Base-by-base conservation (phyloP, 129 eudicot species). In the Flaveria bidentis region DNA sequence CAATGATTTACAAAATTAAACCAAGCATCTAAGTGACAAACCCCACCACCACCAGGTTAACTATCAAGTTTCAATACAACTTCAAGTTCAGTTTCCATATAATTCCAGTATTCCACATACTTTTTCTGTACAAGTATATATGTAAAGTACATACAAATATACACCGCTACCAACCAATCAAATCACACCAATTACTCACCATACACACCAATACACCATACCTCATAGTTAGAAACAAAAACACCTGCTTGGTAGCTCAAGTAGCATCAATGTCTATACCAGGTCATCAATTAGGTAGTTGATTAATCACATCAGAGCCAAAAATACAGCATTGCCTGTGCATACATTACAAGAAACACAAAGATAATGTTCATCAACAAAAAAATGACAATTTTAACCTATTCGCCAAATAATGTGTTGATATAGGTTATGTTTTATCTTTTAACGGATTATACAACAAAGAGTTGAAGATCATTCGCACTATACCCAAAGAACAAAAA, bases 251-350 rank as follows among this genome's bases (percentile, higher is more conserved):
- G 16, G 58, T 80, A 47, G 65, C 77, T 20, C 30, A 25, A 58
- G 47, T 69, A 36, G 41, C 41, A 36, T 36, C 41, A 5, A 36
- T 36, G 1, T 28, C 71, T 39, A 44, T 61, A 81, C 52, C 49
- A 50, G 15, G 73, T 75, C 51, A 65, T 47, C 18, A 58, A 73
- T 72, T 50, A 72, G 56, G 60, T 56, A 66, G 65, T 46, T 47
- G 33, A 68, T 71, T 71, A 64, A 44, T 68, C 78, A 72, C 78
- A 77, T 88, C 78, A 92, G 42, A 92, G 82, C 96, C 97, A 92
- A 84, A 92, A 92, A 82, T 87, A 83, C 69, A 92, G 85, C 91
- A 92, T 86, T 71, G 87, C 96, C 97, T 89, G 91, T 72, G 13
- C 68, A 81, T 57, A 70, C 10, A 78, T 50, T 25, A 58, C 64